These are phyloP conservation scores for Pseudonectria foliicola DNA, from an alignment of 2,329 filamentous ascomycete genomes.

Conservation along the genomic window DNA sequence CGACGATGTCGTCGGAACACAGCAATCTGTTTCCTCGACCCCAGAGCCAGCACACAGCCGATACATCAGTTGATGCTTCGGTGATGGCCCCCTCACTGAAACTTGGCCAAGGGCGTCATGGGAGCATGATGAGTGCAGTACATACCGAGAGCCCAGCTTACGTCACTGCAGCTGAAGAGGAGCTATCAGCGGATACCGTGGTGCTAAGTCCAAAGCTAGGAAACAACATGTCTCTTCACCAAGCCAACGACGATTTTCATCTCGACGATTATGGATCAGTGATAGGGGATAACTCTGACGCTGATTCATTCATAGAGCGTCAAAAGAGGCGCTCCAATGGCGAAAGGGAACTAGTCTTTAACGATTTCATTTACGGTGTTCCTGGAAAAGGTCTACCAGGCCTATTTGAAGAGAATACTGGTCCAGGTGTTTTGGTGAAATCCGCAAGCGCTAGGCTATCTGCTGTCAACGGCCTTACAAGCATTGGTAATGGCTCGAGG, in stretches of 20 bases:
- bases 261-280: slow-evolving; percentile 11
- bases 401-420: slow-evolving; percentile 17
- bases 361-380: slow-evolving; percentile 17
- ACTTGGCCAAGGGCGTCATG: slow-evolving; percentile 15
- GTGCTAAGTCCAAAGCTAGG: slow-evolving; percentile 6
- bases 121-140: slow-evolving; percentile 1
- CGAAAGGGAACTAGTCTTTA: slow-evolving; percentile 22
- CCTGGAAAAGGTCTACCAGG: slow-evolving; percentile 20
- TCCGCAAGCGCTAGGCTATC: background rate
- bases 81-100: slow-evolving; percentile 14
- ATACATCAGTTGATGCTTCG: slow-evolving; percentile 36
- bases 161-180: slow-evolving; percentile 11
- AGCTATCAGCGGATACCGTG: slow-evolving; percentile 11
- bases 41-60: slow-evolving; percentile 37
- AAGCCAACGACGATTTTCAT: background rate
- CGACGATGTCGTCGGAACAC: slow-evolving; percentile 23
- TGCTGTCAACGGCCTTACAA: too few relatives aligned
- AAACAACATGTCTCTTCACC: background rate
- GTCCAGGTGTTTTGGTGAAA: slow-evolving; percentile 3
- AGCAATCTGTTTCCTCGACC: slow-evolving; percentile 33
- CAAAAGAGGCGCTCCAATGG: slow-evolving; percentile 8
- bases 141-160: slow-evolving; percentile 2
- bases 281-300: slow-evolving; percentile 22
- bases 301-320: slow-evolving; percentile 20
- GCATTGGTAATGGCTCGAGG: too few relatives aligned